Evolutionary conservation across 2,329 filamentous ascomycete species (phyloP), one percentile per base, ranked within the genome.

Genomic region (Myriangium duriaei): DNA sequence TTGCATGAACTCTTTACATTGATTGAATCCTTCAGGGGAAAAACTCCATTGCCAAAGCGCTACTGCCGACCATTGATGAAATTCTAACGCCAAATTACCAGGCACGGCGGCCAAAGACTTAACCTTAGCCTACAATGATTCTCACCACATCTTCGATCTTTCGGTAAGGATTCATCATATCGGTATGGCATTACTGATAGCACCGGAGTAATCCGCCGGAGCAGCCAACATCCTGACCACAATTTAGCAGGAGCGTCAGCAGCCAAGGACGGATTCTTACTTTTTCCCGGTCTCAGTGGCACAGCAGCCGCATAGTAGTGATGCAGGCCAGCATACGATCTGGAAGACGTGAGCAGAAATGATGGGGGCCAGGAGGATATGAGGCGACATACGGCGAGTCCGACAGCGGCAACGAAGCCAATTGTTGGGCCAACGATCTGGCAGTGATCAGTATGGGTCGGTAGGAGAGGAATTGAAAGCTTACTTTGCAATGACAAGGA

Each of bases 321-420:
- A 50, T 11, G 56, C 56, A 9, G 56, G 56, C 56, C 56, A 59
- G 44, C 56, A 59, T 10, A 59, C 43, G 18, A 59, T 46, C 40
- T 45, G 14, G 11, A n/a, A 32, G 4, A 1, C 2, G 30, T 21
- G n/a, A 38, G 12, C 10, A 12, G n/a, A 6, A 17, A 7, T 9
- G n/a, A n/a, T n/a, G n/a, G n/a, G n/a, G n/a, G n/a, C n/a, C n/a
- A n/a, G n/a, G n/a, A n/a, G n/a, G n/a, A n/a, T n/a, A n/a, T n/a
- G n/a, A n/a, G n/a, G n/a, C n/a, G n/a, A 17, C 45, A 12, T 44
- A 49, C 48, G 18, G 56, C 56, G 44, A 57, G 49, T 15, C 51
- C 45, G 17, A 59, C 47, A 10, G 49, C 53, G 12, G 51, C 45
- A 6, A 52, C 34, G 45, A 59, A 59, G 10, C 56, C 56, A 4